Conservation (phyloP, 148 eudicot species). For the Camellia sinensis region DNA sequence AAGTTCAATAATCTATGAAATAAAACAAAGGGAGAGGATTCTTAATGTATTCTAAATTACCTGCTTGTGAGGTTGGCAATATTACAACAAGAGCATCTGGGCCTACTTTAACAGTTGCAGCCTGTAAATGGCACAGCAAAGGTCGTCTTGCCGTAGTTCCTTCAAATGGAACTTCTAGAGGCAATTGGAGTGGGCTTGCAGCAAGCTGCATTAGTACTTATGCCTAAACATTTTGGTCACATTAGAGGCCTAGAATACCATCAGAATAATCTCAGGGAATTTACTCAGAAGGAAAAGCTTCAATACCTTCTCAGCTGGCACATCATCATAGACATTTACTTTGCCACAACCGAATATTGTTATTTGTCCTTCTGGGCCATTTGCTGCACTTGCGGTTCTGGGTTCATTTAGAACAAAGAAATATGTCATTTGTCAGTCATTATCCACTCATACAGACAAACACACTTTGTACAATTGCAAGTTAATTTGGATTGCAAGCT, state of each 20-base stretch:
- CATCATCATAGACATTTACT: conserved; percentile 83
- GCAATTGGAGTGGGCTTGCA: conserved; percentile 59
- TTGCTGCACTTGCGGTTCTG: conserved; percentile 52
- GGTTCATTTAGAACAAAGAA: conserved; percentile 26
- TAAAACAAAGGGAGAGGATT: neutral
- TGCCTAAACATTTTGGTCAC: conserved; percentile 54
- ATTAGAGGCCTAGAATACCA: conserved; percentile 25
- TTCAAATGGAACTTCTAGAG: conserved; percentile 44
- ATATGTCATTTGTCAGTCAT: neutral
- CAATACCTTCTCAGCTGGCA: conserved; percentile 78
- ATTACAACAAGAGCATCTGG: conserved; percentile 25
- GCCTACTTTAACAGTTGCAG: conserved; percentile 38
- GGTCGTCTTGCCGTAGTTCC: conserved; percentile 39
- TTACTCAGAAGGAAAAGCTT: conserved; percentile 10
- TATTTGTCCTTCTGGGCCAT: conserved; percentile 59
- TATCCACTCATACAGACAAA: neutral
- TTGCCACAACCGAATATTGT: conserved; percentile 84
- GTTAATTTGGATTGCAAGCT: conserved; percentile 2
- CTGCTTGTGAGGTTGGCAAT: conserved; percentile 33
- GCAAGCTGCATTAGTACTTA: conserved; percentile 71
- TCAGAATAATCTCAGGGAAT: neutral
- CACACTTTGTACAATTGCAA: neutral
- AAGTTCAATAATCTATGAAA: neutral
- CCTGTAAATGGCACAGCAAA: conserved; percentile 36
- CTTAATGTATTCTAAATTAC: conserved; percentile 19